Conservation (phyloP, 1,284 basidiomycete genomes). For the Amylostereum areolatum region DNA sequence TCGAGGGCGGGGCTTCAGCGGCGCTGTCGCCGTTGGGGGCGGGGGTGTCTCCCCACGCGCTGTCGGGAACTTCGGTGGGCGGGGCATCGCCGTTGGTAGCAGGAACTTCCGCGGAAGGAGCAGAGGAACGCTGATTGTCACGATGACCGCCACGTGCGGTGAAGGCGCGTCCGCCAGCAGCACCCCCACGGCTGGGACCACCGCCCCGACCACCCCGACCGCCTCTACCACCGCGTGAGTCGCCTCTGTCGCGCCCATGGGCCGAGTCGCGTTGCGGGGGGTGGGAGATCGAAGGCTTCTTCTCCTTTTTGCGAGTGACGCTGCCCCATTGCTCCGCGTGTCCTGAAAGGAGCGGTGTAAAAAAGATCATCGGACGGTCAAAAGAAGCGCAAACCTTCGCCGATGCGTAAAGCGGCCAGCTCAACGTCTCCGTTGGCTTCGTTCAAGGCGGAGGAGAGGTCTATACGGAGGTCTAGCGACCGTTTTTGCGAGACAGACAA, state of each 20-base stretch:
- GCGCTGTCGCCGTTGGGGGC: conserved; percentile 9
- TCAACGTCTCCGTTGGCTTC: conserved; percentile 75
- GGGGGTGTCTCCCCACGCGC: conserved; percentile 11
- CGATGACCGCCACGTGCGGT: conserved; percentile 52
- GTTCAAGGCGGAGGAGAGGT: conserved; percentile 67
- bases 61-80: conserved; percentile 13
- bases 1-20: conserved; percentile 9
- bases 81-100: conserved; percentile 16
- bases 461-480: conserved; percentile 32
- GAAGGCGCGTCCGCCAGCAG: conserved; percentile 34
- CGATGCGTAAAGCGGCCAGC: conserved; percentile 70
- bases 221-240: conserved; percentile 58
- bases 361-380: conserved; percentile 8
- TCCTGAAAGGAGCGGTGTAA: conserved; percentile 39
- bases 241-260: conserved; percentile 39
- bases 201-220: conserved; percentile 62
- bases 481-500: background rate
- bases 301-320: conserved; percentile 85
- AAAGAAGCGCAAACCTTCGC: conserved; percentile 51
- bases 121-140: conserved; percentile 32
- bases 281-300: conserved; percentile 42
- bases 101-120: conserved; percentile 11
- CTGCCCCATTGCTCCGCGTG: conserved; percentile 80
- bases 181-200: conserved; percentile 42
- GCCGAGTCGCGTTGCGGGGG: conserved; percentile 44